These are phyloP conservation scores for Pythium utonaiense DNA, from an alignment of 352 stramenopile species.

Conservation along the genomic window DNA sequence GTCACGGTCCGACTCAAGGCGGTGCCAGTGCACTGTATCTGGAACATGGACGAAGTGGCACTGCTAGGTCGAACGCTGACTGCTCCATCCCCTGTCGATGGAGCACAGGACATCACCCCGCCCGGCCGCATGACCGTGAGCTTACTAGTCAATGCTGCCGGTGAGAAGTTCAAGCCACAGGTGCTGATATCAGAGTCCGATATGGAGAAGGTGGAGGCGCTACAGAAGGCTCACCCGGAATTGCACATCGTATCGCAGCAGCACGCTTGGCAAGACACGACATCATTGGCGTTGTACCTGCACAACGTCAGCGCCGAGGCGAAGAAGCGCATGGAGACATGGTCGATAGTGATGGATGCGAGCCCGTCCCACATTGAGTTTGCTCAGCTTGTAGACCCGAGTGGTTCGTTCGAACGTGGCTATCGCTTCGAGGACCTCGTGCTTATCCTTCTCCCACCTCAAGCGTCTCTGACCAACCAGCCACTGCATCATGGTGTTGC, in stretches of 20 bases:
- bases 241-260: slow-evolving; percentile 14
- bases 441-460: slow-evolving; percentile 57
- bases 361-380: slow-evolving; percentile 63
- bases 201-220: slow-evolving; percentile 11
- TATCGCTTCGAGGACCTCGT: slow-evolving; percentile 68
- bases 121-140: slow-evolving; percentile 41
- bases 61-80: slow-evolving; percentile 21
- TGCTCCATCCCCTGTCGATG: neutral
- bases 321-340: slow-evolving; percentile 50
- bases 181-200: slow-evolving; percentile 33
- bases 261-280: slow-evolving; percentile 44
- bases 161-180: slow-evolving; percentile 61
- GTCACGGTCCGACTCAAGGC: slow-evolving; percentile 48
- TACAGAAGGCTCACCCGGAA: slow-evolving; percentile 13
- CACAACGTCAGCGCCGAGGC: slow-evolving; percentile 60
- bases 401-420: slow-evolving; percentile 49
- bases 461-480: slow-evolving; percentile 33
- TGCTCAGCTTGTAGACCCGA: slow-evolving; percentile 52
- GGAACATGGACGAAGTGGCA: slow-evolving; percentile 61
- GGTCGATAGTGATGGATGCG: slow-evolving; percentile 67
- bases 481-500: slow-evolving; percentile 60
- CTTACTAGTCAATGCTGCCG: slow-evolving; percentile 52
- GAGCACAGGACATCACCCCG: neutral
- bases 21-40: slow-evolving; percentile 56
- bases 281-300: slow-evolving; percentile 47